Evolutionary conservation across 805 yeast species (phyloP), one percentile per base, ranked within the genome.

Genomic region (Kluyveromyces aestuarii): DNA sequence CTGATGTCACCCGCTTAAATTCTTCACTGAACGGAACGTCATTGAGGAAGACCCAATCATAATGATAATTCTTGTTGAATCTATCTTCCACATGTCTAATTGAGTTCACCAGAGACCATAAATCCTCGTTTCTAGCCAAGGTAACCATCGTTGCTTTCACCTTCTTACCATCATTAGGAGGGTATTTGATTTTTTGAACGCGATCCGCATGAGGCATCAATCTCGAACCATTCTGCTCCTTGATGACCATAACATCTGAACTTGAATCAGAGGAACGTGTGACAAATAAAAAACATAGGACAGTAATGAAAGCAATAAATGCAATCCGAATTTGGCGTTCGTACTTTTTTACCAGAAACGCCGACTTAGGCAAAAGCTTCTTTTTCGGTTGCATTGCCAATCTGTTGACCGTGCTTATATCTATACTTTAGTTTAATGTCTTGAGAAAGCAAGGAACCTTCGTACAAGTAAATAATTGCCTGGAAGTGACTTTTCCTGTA

Each of bases 41-140:
- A 62, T 87, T 87, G 44, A 86, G 64, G 56, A 87, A 86, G 2
- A 84, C 82, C 87, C 89, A 86, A 63, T 86, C 93, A 59, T 86
- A 85, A 55, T 80, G 75, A 60, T 64, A 82, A 47, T 72, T 68
- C 40, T 59, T 36, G 64, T 86, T 86, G 70, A 84, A 85, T 37
- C 90, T 66, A 54, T 76, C 81, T 59, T 85, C 86, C 42, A 81
- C 77, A 49, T 74, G 73, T 53, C 79, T 75, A 45, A 86, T 77
- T 4, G 91, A 75, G 40, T 74, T 73, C 6, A 81, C 62, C 60
- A 86, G 70, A 13, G 67, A 68, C 59, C 73, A 76, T 3, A 85
- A 65, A 50, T 87, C 93, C 10, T 68, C 60, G 61, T 87, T 85
- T 55, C 89, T 73, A 40, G 87, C 87, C 36, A 87, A 69, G 2